These are phyloP conservation scores for Hirsutella thompsonii DNA, from an alignment of 2,329 filamentous ascomycete species.

Conservation along the genomic window DNA sequence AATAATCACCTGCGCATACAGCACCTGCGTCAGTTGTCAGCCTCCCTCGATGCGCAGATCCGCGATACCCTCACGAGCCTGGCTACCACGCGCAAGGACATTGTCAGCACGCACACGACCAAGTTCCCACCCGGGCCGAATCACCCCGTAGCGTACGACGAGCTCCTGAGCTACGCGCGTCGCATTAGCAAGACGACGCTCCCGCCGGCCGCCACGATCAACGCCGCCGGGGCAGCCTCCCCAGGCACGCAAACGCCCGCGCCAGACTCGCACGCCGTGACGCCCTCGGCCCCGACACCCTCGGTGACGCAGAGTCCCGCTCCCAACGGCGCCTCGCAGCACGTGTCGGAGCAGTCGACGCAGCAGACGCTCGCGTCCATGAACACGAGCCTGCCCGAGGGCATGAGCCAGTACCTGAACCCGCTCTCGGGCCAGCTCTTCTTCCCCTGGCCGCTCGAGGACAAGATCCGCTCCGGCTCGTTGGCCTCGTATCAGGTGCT, in stretches of 20 bases:
- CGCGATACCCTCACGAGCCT: constrained; percentile 57
- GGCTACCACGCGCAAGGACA: constrained; percentile 59
- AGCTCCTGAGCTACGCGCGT: constrained; percentile 65
- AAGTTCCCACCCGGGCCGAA: constrained; percentile 36
- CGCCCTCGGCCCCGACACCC: constrained; percentile 18
- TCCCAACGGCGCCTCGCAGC: constrained; percentile 18
- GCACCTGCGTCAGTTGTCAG: constrained; percentile 51
- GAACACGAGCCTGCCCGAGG: constrained; percentile 32
- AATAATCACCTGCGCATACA: constrained; percentile 58
- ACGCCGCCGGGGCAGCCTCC: constrained; percentile 14
- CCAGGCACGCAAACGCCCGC: constrained; percentile 18
- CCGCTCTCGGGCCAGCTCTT: constrained; percentile 47
- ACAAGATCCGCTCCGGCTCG: constrained; percentile 55
- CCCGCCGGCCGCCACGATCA: constrained; percentile 44
- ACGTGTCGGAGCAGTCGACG: constrained; percentile 16
- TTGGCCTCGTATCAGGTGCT: constrained; percentile 52
- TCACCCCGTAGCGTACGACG: constrained; percentile 52
- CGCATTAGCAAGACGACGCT: constrained; percentile 71
- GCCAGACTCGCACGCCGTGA: constrained; percentile 17
- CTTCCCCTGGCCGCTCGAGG: constrained; percentile 64
- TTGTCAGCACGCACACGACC: constrained; percentile 49
- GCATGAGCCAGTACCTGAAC: constrained; percentile 38
- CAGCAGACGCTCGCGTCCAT: constrained; percentile 19
- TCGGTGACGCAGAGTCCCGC: constrained; percentile 21
- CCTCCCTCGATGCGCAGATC: constrained; percentile 58